Evolutionary conservation across 2,329 filamentous ascomycete genomes (phyloP).

Genomic region (Sordariomycetes sp.): DNA sequence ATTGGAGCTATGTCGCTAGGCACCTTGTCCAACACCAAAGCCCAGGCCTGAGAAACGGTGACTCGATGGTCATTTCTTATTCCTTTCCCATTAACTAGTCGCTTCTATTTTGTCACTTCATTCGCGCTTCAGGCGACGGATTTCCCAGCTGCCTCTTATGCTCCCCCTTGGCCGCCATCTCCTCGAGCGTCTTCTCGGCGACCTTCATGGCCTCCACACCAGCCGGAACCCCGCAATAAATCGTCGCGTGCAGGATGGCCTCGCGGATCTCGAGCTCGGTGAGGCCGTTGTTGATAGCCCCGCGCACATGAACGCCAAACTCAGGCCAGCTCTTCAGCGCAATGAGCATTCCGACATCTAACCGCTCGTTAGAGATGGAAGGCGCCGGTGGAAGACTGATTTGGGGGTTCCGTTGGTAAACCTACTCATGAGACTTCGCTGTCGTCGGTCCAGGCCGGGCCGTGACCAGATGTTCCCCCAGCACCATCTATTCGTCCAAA

Average conservation of each 20-base stretch:
- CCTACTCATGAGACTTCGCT: constrained; percentile 41
- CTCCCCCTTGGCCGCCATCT: constrained; percentile 15
- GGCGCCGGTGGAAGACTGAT: background rate
- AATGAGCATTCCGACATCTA: constrained; percentile 51
- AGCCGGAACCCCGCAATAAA: constrained; percentile 28
- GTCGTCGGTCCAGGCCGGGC: constrained; percentile 48
- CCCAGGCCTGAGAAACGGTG: too few species aligned
- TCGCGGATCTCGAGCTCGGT: constrained; percentile 45
- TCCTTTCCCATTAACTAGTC: too few species aligned
- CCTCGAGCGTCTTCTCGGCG: constrained; percentile 13
- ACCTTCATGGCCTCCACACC: constrained; percentile 24
- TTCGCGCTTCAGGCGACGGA: too few species aligned
- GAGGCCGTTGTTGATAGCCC: constrained; percentile 50
- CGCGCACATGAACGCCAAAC: constrained; percentile 48
- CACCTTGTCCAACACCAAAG: too few species aligned
- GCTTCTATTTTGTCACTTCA: too few species aligned
- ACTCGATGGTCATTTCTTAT: too few species aligned
- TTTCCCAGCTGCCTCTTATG: constrained; percentile 10
- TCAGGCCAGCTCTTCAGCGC: constrained; percentile 48
- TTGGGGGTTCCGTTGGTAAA: background rate
- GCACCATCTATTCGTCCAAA: constrained; percentile 18
- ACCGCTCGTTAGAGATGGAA: background rate
- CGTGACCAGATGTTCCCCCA: constrained; percentile 55
- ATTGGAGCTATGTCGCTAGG: too few species aligned
- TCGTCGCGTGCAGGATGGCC: constrained; percentile 32